These are phyloP conservation scores for Phalaenopsis equestris DNA, from an alignment of 106 monocot species.

Conservation along the genomic window DNA sequence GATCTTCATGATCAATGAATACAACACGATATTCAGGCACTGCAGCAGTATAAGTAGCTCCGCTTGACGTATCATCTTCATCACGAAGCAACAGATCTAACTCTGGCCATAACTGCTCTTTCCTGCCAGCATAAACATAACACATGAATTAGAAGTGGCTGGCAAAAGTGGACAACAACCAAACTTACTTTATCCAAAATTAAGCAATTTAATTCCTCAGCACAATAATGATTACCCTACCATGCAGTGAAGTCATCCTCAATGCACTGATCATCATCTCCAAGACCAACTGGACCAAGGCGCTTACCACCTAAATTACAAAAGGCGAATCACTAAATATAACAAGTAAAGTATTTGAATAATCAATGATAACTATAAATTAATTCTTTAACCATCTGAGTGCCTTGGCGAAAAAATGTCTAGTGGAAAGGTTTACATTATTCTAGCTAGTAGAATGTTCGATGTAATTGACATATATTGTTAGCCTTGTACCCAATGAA, in stretches of 20 bases:
- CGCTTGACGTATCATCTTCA: constrained; percentile 51
- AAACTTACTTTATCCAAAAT: neutral
- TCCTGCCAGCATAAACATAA: constrained; percentile 42
- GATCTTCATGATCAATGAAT: constrained; percentile 33
- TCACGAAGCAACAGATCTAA: constrained; percentile 67
- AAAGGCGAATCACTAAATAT: neutral
- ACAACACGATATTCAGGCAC: constrained; percentile 84
- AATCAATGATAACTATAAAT: neutral
- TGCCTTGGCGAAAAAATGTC: neutral
- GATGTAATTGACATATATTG: neutral
- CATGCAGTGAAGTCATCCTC: constrained; percentile 94
- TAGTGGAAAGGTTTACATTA: neutral
- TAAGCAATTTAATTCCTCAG: neutral
- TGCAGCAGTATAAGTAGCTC: constrained; percentile 65
- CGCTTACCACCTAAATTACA: constrained; percentile 62
- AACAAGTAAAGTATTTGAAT: constrained; percentile 1
- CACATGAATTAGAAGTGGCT: neutral
- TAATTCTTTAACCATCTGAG: neutral
- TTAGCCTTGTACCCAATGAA: too few relatives aligned
- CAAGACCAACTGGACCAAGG: constrained; percentile 63
- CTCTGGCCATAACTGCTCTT: constrained; percentile 86
- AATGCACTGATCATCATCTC: constrained; percentile 95
- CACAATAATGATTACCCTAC: constrained; percentile 19
- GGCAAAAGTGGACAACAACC: neutral
- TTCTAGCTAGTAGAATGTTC: neutral